Evolutionary conservation across 1,284 basidiomycete genomes (phyloP).

Genomic region (Microbotryum lychnidis-dioicae): DNA sequence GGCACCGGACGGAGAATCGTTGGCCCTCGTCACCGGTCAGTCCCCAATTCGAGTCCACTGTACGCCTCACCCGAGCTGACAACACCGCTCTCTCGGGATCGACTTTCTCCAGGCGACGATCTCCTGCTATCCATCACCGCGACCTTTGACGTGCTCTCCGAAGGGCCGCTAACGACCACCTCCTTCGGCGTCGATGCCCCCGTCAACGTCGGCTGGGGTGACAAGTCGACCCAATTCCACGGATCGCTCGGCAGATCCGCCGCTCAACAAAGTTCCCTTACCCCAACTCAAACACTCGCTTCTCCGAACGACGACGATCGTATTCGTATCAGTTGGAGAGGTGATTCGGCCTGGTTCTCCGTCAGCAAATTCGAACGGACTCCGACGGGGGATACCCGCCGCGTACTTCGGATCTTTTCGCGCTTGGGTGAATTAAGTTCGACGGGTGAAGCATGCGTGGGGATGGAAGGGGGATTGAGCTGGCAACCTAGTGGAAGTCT

Average conservation of each 20-base stretch:
- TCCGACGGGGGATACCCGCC: conserved; percentile 16
- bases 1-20: conserved; percentile 81
- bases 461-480: conserved; percentile 68
- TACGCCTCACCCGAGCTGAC: background rate
- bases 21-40: conserved; percentile 68
- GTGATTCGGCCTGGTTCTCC: conserved; percentile 81
- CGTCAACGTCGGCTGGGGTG: conserved; percentile 96
- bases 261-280: conserved; percentile 45
- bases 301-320: conserved; percentile 58
- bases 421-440: conserved; percentile 69
- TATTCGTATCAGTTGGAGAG: conserved; percentile 82
- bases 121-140: conserved; percentile 83
- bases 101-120: conserved; percentile 52
- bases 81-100: background rate
- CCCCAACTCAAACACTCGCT: conserved; percentile 33
- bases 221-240: conserved; percentile 94
- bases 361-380: conserved; percentile 59
- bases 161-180: conserved; percentile 59
- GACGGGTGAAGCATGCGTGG: conserved; percentile 73
- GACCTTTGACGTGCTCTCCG: conserved; percentile 78
- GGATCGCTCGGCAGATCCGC: conserved; percentile 87
- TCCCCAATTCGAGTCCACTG: conserved; percentile 1
- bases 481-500: conserved; percentile 84
- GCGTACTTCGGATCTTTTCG: conserved; percentile 63
- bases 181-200: conserved; percentile 86